These are phyloP conservation scores for Flaveria ramosissima DNA, from an alignment of 129 eudicot genomes.

Conservation along the genomic window DNA sequence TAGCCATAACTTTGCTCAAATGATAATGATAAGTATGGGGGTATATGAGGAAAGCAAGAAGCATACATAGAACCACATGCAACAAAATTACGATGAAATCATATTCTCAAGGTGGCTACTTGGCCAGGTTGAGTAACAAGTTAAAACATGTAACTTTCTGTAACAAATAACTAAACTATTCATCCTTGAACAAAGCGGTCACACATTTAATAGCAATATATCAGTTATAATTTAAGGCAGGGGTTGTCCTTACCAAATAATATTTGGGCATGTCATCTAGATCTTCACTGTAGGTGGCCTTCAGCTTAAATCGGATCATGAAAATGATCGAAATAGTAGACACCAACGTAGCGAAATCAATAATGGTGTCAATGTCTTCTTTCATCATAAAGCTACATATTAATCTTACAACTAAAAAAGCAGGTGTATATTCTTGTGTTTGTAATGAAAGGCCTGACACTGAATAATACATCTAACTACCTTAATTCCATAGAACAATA, in stretches of 20 bases:
- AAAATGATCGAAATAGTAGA: constrained; percentile 84
- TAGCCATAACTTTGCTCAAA: constrained; percentile 57
- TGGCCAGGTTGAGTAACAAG: too few species aligned
- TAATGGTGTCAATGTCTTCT: constrained; percentile 80
- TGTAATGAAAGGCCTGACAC: constrained; percentile 76
- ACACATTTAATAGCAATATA: too few species aligned
- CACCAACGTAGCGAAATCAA: constrained; percentile 67
- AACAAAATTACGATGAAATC: background rate
- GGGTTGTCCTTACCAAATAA: constrained; percentile 51
- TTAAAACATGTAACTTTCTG: background rate
- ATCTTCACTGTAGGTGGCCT: constrained; percentile 59
- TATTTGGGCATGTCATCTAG: constrained; percentile 70
- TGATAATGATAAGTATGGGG: constrained; percentile 51
- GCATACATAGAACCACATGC: constrained; percentile 66
- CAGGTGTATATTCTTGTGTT: constrained; percentile 85
- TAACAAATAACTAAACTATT: too few species aligned
- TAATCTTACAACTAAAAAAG: constrained; percentile 68
- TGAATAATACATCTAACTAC: background rate
- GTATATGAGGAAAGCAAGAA: constrained; percentile 56
- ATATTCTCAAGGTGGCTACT: background rate
- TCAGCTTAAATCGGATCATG: constrained; percentile 76
- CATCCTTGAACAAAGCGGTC: too few species aligned
- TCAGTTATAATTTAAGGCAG: background rate
- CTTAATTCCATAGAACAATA: background rate
- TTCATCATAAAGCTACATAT: constrained; percentile 64